These are phyloP conservation scores for Moesziomyces antarcticus DNA, from an alignment of 1,284 basidiomycete genomes.

Conservation along the genomic window DNA sequence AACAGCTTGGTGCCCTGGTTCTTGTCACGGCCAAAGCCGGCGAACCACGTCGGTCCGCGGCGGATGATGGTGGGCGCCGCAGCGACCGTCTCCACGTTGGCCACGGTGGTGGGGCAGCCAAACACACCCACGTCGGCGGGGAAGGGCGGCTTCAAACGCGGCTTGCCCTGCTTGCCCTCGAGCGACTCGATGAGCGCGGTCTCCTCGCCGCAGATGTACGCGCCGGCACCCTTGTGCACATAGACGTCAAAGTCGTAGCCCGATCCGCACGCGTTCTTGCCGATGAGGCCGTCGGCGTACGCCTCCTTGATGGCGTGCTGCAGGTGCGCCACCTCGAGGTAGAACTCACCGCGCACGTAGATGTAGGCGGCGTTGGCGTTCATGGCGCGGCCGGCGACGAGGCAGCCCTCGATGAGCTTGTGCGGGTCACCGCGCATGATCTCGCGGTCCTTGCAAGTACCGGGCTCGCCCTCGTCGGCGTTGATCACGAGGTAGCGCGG, in stretches of 20 bases:
- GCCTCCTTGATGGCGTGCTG: constrained; percentile 96
- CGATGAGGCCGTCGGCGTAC: constrained; percentile 89
- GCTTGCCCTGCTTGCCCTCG: constrained; percentile 97
- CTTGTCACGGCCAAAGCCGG: constrained; percentile 87
- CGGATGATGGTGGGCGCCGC: constrained; percentile 97
- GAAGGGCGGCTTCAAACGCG: constrained; percentile 98
- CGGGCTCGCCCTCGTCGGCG: constrained; percentile 98
- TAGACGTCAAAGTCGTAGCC: constrained; percentile 97
- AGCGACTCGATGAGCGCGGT: constrained; percentile 96
- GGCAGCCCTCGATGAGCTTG: constrained; percentile 96
- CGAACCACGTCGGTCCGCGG: constrained; percentile 91
- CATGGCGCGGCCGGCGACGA: constrained; percentile 97
- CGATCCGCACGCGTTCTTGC: constrained; percentile 89
- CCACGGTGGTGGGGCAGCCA: constrained; percentile 95
- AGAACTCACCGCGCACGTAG: constrained; percentile 98
- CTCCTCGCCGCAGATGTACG: constrained; percentile 99
- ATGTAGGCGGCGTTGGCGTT: constrained; percentile 98
- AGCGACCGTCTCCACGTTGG: constrained; percentile 97
- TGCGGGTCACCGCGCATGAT: constrained; percentile 98
- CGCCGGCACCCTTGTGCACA: constrained; percentile 94
- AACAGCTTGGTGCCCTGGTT: constrained; percentile 97
- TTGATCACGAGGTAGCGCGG: constrained; percentile 97
- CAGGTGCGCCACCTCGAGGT: constrained; percentile 91
- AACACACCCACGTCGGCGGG: constrained; percentile 97
- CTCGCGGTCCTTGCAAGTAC: constrained; percentile 98